Percentiles rank a stretch among this genome's conserved stretches.
Conservation (phyloP, 2,329 filamentous ascomycete species). For the Thyridium curvatum region DNA sequence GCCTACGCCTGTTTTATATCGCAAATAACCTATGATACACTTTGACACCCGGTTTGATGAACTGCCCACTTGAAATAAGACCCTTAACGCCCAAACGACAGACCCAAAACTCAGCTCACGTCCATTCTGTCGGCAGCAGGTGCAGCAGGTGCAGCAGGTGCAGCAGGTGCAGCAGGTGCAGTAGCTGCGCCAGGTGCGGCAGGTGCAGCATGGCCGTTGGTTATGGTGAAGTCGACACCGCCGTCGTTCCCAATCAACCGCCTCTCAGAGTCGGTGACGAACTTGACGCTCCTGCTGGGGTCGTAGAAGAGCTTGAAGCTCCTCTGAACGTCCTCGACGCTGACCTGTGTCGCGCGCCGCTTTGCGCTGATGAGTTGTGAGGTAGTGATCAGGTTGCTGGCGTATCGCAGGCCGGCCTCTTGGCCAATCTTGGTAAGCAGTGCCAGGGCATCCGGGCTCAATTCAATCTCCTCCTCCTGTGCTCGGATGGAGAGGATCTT, state of each 20-base stretch:
- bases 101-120: constrained; percentile 9
- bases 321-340: constrained; percentile 82
- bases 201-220: constrained; percentile 37
- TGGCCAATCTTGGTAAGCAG: constrained; percentile 93
- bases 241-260: constrained; percentile 86
- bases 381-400: constrained; percentile 96
- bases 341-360: constrained; percentile 76
- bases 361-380: constrained; percentile 84
- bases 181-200: background rate
- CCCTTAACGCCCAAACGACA: no score
- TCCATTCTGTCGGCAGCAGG: constrained; percentile 19
- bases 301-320: constrained; percentile 96
- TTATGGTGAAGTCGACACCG: constrained; percentile 60
- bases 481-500: constrained; percentile 91
- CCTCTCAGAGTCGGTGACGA: constrained; percentile 86
- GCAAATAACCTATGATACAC: no score
- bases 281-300: constrained; percentile 78
- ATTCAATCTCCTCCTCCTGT: constrained; percentile 91
- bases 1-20: no score
- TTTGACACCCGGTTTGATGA: no score
- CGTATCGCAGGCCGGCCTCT: constrained; percentile 87
- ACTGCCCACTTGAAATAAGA: no score
- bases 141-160: constrained; percentile 19
- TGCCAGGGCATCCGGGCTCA: constrained; percentile 83
- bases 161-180: constrained; percentile 1